Evolutionary conservation across 306 rosid genomes (phyloP), one percentile per base, ranked within the genome.

Genomic region (Fagus sylvatica): DNA sequence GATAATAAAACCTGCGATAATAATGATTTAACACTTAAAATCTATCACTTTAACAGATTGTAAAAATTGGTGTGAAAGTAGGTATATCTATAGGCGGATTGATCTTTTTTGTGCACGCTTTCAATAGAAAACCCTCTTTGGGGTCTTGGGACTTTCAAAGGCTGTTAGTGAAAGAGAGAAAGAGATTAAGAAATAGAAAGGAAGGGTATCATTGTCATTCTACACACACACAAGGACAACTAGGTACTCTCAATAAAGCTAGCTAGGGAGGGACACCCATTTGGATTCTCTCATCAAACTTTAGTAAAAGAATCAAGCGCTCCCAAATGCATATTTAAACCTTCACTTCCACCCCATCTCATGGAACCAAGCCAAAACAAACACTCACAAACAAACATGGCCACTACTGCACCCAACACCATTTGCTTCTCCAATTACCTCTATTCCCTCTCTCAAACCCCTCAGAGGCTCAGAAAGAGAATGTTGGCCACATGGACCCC

Each of bases 401-500:
- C 87, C 22, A 69, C 74, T 61, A 71, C 53, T 72, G 69, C 81
- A 72, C 51, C 77, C 76, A 87, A 53, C 74, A 69, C 37, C 77
- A 79, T 65, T 78, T 88, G 62, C 81, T 77, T 89, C 71, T 82
- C 91, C 37, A 85, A 60, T 17, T 94, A 88, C 80, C 80, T 94
- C 80, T 83, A 84, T 65, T 88, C 95, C 40, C 90, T 94, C 19
- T 79, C 86, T 62, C 98, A 90, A 82, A 94, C 97, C 4, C 98
- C 97, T 12, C 93, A 90, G 30, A 85, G 93, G 61, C 93, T 94
- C 0, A 86, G 88, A 61, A 92, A 76, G 84, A 85, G 98, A 89
- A 89, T 92, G 95, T 87, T 92, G 32, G 97, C 98, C 16, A 91
- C 97, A 1, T 92, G 95, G 97, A 94, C 98, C 37, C 97, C 97